Conservation (phyloP, 148 eudicot species). For the Simmondsia chinensis region DNA sequence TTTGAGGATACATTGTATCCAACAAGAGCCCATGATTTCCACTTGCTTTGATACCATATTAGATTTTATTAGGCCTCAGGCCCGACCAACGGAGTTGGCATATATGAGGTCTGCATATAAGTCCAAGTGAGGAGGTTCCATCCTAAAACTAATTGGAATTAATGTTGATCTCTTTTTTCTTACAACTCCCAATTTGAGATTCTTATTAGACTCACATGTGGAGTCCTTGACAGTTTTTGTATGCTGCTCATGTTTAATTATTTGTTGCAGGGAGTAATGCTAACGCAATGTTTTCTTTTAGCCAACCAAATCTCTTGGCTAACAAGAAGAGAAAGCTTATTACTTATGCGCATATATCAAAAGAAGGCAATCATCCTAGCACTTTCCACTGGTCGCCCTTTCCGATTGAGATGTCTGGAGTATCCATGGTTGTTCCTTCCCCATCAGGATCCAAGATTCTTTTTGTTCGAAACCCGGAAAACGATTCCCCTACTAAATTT, state of each 20-base stretch:
- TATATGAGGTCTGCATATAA: no score
- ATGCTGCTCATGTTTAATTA: neutral
- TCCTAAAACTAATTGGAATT: no score
- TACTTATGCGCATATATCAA: constrained; percentile 38
- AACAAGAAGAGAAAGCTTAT: constrained; percentile 65
- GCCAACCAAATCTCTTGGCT: constrained; percentile 73
- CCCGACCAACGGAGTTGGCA: no score
- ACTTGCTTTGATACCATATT: no score
- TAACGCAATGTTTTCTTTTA: constrained; percentile 55
- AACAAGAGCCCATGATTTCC: no score
- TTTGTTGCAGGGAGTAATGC: constrained; percentile 43
- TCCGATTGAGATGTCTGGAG: constrained; percentile 70
- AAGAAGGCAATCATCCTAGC: constrained; percentile 27
- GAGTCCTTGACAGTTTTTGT: no score
- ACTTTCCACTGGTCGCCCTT: constrained; percentile 78
- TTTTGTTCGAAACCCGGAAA: constrained; percentile 64
- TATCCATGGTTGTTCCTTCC: constrained; percentile 66
- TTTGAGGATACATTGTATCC: no score
- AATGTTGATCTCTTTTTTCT: no score
- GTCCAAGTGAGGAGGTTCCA: no score
- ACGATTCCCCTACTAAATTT: constrained; percentile 61
- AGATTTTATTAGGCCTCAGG: no score
- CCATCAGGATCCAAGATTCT: constrained; percentile 95
- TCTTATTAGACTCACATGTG: no score
- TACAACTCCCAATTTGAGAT: no score